A percentile compares a stretch with the other conserved stretches of the same genome.
Evolutionary conservation across 192 early-diverging fungal species (phyloP).

Genomic region (Backusella tuberculispora): DNA sequence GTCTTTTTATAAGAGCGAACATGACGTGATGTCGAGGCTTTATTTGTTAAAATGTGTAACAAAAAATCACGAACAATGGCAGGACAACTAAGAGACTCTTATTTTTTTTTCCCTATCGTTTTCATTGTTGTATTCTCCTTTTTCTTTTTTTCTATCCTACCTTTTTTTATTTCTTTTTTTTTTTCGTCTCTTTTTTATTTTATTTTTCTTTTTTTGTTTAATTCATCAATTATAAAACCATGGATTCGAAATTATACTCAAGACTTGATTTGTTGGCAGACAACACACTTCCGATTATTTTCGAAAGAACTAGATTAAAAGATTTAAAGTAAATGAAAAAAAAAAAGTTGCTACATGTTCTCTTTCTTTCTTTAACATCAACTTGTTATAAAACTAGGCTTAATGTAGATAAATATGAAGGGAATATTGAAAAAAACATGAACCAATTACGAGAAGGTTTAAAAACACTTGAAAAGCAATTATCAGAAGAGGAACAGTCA

Average conservation of each 20-base stretch:
- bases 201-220: too few species aligned
- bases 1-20: too few species aligned
- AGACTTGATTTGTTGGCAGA: constrained; percentile 56
- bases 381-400: constrained; percentile 34
- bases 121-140: too few species aligned
- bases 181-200: too few species aligned
- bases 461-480: constrained; percentile 53
- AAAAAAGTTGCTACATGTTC: background rate
- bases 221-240: constrained; percentile 1
- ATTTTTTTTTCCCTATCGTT: too few species aligned
- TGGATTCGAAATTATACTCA: constrained; percentile 44
- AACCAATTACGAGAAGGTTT: constrained; percentile 54
- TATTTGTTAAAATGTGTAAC: too few species aligned
- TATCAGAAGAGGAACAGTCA: constrained; percentile 60
- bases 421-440: constrained; percentile 56
- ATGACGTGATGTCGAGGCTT: too few species aligned
- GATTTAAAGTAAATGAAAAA: constrained; percentile 20
- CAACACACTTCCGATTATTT: constrained; percentile 56
- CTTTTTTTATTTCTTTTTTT: too few species aligned
- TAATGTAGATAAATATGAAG: constrained; percentile 53
- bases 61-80: too few species aligned
- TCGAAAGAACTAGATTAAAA: constrained; percentile 60
- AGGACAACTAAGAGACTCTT: too few species aligned
- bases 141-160: too few species aligned
- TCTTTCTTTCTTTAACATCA: background rate